Evolutionary conservation across 2,329 filamentous ascomycete genomes (phyloP).

Genomic region (Diaporthe australafricana): DNA sequence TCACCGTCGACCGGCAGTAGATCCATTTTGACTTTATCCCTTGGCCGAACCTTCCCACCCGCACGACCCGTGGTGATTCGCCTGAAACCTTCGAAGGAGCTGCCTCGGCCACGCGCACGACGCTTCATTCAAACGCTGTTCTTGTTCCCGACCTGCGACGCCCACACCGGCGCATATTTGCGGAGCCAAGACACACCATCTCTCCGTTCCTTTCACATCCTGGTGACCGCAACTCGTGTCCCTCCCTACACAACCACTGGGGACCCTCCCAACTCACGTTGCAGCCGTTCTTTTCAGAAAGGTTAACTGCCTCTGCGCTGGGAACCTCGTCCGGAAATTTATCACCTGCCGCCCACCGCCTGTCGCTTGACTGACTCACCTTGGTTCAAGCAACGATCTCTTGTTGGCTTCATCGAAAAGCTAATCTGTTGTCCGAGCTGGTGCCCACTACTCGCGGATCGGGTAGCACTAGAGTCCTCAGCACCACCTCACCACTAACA

Average conservation of each 20-base stretch:
- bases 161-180: background rate
- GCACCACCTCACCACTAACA: background rate
- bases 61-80: slow-evolving; percentile 22
- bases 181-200: slow-evolving; percentile 3
- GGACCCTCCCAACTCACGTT: background rate
- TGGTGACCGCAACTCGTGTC: slow-evolving; percentile 9
- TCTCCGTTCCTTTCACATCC: slow-evolving; percentile 5
- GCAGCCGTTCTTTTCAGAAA: background rate
- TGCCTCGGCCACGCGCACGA: slow-evolving; percentile 3
- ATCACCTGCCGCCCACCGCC: background rate
- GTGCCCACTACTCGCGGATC: background rate
- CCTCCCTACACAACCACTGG: background rate
- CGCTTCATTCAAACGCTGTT: slow-evolving; percentile 8
- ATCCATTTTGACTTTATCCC: slow-evolving; percentile 17
- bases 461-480: background rate
- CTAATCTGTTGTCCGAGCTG: slow-evolving; percentile 26
- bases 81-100: slow-evolving; percentile 19
- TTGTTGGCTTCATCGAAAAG: slow-evolving; percentile 26
- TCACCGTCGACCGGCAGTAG: slow-evolving; percentile 2
- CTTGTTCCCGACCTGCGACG: slow-evolving; percentile 11
- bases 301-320: background rate
- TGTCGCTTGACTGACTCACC: slow-evolving; percentile 17
- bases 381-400: slow-evolving; percentile 15
- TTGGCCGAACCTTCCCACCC: slow-evolving; percentile 19
- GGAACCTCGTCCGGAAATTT: background rate